These are phyloP conservation scores for Miscanthus lutarioriparius DNA, from an alignment of 176 grass and related monocot genomes.

Conservation along the genomic window DNA sequence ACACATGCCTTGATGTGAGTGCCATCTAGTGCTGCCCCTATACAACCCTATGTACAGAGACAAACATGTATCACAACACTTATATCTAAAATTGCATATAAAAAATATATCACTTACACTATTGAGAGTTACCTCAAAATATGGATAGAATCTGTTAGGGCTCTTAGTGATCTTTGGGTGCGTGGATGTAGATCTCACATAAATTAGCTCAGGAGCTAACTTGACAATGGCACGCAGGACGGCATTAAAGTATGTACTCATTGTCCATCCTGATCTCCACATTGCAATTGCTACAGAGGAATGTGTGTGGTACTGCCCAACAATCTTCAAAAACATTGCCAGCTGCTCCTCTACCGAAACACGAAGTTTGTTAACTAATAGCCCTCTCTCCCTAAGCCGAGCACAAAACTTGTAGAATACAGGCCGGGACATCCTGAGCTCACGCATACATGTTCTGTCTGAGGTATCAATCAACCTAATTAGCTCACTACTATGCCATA, in stretches of 20 bases:
- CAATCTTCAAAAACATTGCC: conserved; percentile 7
- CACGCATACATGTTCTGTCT: background rate
- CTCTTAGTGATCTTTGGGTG: background rate
- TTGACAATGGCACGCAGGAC: background rate
- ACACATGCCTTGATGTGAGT: too few species aligned
- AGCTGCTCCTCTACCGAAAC: conserved; percentile 34
- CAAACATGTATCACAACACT: too few species aligned
- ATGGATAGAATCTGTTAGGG: background rate
- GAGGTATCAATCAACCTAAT: background rate
- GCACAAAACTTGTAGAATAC: background rate
- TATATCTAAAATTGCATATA: too few species aligned
- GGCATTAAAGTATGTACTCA: background rate
- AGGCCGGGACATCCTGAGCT: background rate
- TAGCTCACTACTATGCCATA: background rate
- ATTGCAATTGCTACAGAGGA: background rate
- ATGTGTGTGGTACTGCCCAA: background rate
- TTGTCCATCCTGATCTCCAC: background rate
- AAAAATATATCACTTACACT: background rate
- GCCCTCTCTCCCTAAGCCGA: background rate
- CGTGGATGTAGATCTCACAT: background rate
- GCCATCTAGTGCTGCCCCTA: too few species aligned
- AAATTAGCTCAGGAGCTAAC: conserved; percentile 7
- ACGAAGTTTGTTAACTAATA: background rate
- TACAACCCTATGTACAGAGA: too few species aligned
- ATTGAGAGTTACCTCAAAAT: background rate